phyloP scores from a whole-genome alignment of 1,284 basidiomycete genomes.

The Leccinum subspadiceum region DNA sequence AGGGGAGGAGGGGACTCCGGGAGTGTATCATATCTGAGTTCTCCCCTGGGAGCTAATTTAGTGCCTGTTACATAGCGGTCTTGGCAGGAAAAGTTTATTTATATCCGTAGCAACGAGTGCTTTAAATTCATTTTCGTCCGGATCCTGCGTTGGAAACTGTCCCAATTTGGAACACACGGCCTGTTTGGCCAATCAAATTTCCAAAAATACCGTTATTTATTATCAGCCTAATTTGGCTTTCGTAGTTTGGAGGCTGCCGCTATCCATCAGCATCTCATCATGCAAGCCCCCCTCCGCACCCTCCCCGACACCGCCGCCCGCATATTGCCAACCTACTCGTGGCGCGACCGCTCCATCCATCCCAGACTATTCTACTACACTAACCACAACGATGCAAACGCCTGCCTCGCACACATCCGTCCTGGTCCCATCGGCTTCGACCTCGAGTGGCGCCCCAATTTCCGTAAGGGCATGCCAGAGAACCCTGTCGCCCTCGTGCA shows the following conservation, averaged over 20 bases:
- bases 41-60: slow-evolving; percentile 17
- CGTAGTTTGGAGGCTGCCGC: slow-evolving; percentile 7
- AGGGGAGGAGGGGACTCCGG: neutral
- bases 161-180: slow-evolving; percentile 14
- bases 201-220: slow-evolving; percentile 6
- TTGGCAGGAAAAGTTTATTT: slow-evolving; percentile 34
- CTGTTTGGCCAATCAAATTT: slow-evolving; percentile 24
- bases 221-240: slow-evolving; percentile 18
- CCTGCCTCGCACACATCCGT: slow-evolving; percentile 21
- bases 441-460: slow-evolving; percentile 70
- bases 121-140: slow-evolving; percentile 22
- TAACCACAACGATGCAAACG: slow-evolving; percentile 23
- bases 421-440: slow-evolving; percentile 60
- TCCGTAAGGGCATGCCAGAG: slow-evolving; percentile 46
- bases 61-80: slow-evolving; percentile 32
- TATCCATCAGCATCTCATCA: slow-evolving; percentile 12
- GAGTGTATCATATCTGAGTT: neutral
- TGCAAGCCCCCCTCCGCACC: slow-evolving; percentile 9
- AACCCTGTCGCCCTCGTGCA: slow-evolving; percentile 72
- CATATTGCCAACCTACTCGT: slow-evolving; percentile 25
- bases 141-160: slow-evolving; percentile 9
- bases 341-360: slow-evolving; percentile 12
- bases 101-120: slow-evolving; percentile 23
- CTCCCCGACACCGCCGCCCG: neutral
- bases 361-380: slow-evolving; percentile 26